Evolutionary conservation across 495 filamentous ascomycete species (phyloP).

Genomic region (Aspergillus hancockii): DNA sequence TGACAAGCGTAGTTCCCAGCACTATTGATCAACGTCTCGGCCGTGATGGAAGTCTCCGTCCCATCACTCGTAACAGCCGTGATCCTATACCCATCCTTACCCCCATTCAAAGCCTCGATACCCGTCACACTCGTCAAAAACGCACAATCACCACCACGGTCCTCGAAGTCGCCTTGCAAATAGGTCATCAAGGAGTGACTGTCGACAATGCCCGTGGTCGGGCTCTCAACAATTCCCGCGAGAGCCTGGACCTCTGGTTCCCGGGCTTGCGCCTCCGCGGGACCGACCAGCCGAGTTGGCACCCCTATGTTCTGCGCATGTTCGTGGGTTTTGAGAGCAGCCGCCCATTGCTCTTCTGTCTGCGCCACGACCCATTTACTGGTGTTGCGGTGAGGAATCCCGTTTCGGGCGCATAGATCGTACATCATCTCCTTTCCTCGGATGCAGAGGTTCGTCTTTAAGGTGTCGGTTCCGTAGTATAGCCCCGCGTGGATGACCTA

Average conservation of each 20-base stretch:
- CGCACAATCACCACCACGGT: constrained; percentile 72
- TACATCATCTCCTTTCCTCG: constrained; percentile 76
- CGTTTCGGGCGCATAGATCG: constrained; percentile 64
- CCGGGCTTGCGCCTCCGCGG: constrained; percentile 55
- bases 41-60: constrained; percentile 58
- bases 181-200: constrained; percentile 80
- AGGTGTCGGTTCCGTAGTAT: constrained; percentile 75
- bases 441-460: constrained; percentile 87
- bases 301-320: constrained; percentile 67
- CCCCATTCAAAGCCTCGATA: constrained; percentile 54
- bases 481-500: constrained; percentile 94
- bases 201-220: constrained; percentile 88
- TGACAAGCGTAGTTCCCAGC: constrained; percentile 77
- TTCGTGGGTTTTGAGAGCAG: constrained; percentile 63
- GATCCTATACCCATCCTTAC: constrained; percentile 54
- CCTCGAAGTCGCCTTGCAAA: constrained; percentile 74
- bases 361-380: constrained; percentile 98
- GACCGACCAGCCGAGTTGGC: constrained; percentile 68
- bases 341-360: constrained; percentile 63
- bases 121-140: constrained; percentile 61
- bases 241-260: constrained; percentile 75
- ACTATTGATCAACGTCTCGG: constrained; percentile 78
- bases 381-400: constrained; percentile 69
- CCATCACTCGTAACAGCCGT: constrained; percentile 47
- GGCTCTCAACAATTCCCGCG: constrained; percentile 76